Percentiles rank a stretch among this genome's conserved stretches.
Evolutionary conservation across 2,329 filamentous ascomycete species (phyloP).

Genomic region (Fusarium dlaminii): DNA sequence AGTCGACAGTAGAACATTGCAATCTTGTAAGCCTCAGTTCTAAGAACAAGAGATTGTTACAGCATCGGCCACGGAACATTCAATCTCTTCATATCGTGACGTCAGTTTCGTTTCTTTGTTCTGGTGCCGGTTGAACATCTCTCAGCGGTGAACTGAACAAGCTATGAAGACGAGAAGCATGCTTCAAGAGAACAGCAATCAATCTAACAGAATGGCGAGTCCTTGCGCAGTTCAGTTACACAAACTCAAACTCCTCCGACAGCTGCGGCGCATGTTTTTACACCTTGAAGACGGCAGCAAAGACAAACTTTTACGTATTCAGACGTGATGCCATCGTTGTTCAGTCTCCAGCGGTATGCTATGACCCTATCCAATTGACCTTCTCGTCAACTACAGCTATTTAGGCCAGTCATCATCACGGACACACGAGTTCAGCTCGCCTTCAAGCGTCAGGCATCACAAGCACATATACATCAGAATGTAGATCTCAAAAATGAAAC

Average conservation of each 20-base stretch:
- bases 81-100: no score
- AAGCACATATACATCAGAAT: conserved; percentile 44
- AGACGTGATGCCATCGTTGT: neutral
- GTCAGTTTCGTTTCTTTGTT: neutral
- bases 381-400: neutral
- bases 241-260: no score
- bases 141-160: no score
- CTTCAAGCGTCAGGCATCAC: neutral
- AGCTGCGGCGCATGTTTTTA: neutral
- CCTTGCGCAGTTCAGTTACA: neutral
- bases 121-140: neutral
- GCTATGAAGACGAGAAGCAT: neutral
- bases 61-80: neutral
- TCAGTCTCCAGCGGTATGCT: neutral
- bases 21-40: neutral
- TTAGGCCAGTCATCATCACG: neutral
- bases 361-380: neutral
- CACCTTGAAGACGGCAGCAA: neutral
- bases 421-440: neutral
- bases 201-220: neutral
- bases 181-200: neutral
- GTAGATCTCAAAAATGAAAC: conserved; percentile 70
- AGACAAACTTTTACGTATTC: neutral
- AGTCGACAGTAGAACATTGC: neutral
- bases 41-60: neutral